These are phyloP conservation scores for Dactylellina leptospora DNA, from an alignment of 2,329 filamentous ascomycete genomes.

Conservation along the genomic window DNA sequence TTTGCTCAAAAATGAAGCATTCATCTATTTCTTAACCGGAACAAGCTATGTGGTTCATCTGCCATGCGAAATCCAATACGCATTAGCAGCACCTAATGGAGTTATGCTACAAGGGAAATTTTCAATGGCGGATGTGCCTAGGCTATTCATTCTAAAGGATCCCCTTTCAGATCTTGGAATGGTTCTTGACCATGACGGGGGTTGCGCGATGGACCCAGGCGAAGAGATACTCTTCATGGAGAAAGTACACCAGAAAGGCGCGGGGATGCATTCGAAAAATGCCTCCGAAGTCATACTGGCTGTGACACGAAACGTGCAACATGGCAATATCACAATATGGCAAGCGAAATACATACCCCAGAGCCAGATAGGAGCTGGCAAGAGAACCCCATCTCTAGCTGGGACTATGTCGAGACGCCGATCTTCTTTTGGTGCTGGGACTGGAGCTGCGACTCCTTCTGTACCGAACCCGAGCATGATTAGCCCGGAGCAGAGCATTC, in stretches of 20 bases:
- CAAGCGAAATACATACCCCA: conserved; percentile 78
- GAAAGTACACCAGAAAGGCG: conserved; percentile 64
- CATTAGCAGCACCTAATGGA: conserved; percentile 81
- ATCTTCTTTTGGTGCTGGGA: conserved; percentile 73
- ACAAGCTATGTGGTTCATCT: conserved; percentile 89
- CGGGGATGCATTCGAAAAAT: conserved; percentile 60
- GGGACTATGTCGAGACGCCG: conserved; percentile 72
- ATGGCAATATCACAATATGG: conserved; percentile 84
- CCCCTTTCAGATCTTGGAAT: conserved; percentile 86
- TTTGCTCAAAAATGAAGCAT: conserved; percentile 88
- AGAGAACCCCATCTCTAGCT: conserved; percentile 64
- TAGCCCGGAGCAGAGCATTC: conserved; percentile 76
- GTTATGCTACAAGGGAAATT: conserved; percentile 84
- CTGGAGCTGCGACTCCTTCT: conserved; percentile 79
- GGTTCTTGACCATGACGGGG: conserved; percentile 71
- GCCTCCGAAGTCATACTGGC: conserved; percentile 72
- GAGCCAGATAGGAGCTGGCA: conserved; percentile 66
- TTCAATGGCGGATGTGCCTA: conserved; percentile 68
- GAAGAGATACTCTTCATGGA: conserved; percentile 89
- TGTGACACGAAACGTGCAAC: conserved; percentile 80
- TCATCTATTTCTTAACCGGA: conserved; percentile 89
- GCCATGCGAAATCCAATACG: conserved; percentile 90
- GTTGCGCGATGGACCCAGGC: conserved; percentile 72
- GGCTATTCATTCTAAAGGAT: conserved; percentile 83
- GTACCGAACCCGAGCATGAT: conserved; percentile 73